A percentile compares a stretch with the other conserved stretches of the same genome.
These are phyloP conservation scores for Daldinia grandis DNA, from an alignment of 495 filamentous ascomycete genomes.

Conservation along the genomic window DNA sequence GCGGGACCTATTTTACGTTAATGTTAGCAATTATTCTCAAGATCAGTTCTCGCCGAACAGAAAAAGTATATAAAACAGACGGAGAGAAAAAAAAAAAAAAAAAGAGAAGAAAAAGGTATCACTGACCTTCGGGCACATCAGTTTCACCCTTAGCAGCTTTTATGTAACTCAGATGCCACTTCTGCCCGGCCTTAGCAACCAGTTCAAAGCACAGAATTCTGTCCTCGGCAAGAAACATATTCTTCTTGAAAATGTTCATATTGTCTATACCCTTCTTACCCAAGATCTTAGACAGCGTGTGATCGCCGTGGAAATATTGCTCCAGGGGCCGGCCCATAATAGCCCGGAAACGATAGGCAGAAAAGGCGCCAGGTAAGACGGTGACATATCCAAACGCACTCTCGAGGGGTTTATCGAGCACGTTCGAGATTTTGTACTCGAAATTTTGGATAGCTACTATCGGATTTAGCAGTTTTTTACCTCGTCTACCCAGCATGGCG, in stretches of 20 bases:
- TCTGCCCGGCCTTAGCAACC: constrained; percentile 96
- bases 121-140: constrained; percentile 75
- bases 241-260: constrained; percentile 99
- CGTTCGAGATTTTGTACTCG: constrained; percentile 99
- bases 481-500: constrained; percentile 92
- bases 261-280: constrained; percentile 99
- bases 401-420: constrained; percentile 96
- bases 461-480: constrained; percentile 93
- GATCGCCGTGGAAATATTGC: constrained; percentile 99
- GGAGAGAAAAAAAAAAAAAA: no score
- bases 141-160: constrained; percentile 98
- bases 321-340: constrained; percentile 97
- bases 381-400: constrained; percentile 97
- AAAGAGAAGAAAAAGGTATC: neutral
- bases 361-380: constrained; percentile 98
- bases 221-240: constrained; percentile 99
- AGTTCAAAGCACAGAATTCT: constrained; percentile 99
- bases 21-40: constrained; percentile 42
- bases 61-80: neutral
- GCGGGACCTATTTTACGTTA: constrained; percentile 67
- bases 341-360: constrained; percentile 94
- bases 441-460: constrained; percentile 97
- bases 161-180: constrained; percentile 98
- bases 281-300: constrained; percentile 91
- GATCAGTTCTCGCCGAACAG: neutral